Conservation (phyloP, 78 protist genomes). For the Diacronema lutheri region DNA sequence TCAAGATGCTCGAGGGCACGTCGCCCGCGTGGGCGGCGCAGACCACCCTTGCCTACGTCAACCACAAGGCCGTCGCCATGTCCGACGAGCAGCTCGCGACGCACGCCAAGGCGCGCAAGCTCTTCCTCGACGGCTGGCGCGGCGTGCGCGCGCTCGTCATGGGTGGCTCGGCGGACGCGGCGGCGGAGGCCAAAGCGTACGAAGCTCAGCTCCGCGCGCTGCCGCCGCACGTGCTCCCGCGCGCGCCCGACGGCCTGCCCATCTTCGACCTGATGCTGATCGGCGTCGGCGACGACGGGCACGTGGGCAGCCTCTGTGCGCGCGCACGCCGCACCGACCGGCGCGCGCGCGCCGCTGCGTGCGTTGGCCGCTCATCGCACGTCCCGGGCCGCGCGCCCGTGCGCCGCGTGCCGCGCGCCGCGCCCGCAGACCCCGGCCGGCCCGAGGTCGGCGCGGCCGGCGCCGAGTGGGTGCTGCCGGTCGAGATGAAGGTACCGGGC, state of each 20-base stretch:
- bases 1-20: not conserved
- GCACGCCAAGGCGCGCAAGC: not conserved
- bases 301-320: not conserved
- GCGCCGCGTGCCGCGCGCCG: not conserved
- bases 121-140: not conserved
- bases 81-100: not conserved
- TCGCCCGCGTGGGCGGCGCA: not conserved
- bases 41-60: not conserved
- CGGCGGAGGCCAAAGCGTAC: not conserved
- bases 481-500: not conserved
- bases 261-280: not conserved
- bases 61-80: conserved; percentile 10
- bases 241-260: not conserved
- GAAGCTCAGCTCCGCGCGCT: not conserved
- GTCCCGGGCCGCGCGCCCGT: not conserved
- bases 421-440: too few relatives aligned
- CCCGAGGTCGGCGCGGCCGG: not conserved
- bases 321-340: not conserved
- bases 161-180: not conserved
- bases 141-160: not conserved
- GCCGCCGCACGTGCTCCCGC: not conserved
- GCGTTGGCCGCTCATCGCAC: too few relatives aligned
- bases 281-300: conserved; percentile 21
- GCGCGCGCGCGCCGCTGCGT: too few relatives aligned
- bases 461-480: not conserved